Percentiles rank a stretch among this genome's conserved stretches.
phyloP scores from a whole-genome alignment of 1,284 basidiomycete species.

The Ceratobasidium sp. region DNA sequence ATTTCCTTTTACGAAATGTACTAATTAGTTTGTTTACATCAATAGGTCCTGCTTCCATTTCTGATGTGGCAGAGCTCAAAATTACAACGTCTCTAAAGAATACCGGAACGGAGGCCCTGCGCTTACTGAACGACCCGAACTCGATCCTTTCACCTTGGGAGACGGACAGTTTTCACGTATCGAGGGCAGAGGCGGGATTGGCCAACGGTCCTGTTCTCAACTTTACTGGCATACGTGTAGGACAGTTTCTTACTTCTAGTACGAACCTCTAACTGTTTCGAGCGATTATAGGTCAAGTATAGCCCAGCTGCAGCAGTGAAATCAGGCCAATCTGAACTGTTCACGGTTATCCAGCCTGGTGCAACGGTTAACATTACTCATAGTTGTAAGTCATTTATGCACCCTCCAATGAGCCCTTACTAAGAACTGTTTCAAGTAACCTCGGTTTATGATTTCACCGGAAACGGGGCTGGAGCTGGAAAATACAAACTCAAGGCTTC shows the following conservation, averaged over 20 bases:
- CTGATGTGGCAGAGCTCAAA: slow-evolving; percentile 61
- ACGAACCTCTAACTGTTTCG: too few species aligned
- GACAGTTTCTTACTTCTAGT: neutral
- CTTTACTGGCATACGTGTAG: slow-evolving; percentile 42
- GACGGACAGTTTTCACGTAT: slow-evolving; percentile 60
- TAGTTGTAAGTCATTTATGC: slow-evolving; percentile 7
- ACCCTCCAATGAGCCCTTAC: neutral
- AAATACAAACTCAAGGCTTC: slow-evolving; percentile 43
- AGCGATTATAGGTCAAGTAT: slow-evolving; percentile 30
- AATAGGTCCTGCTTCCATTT: slow-evolving; percentile 55
- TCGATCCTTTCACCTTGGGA: slow-evolving; percentile 60
- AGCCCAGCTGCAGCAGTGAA: slow-evolving; percentile 34
- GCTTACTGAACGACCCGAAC: slow-evolving; percentile 64
- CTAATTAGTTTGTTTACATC: neutral
- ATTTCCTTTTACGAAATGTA: neutral
- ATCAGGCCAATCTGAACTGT: slow-evolving; percentile 23
- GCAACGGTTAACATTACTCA: slow-evolving; percentile 39
- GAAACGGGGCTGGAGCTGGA: slow-evolving; percentile 37
- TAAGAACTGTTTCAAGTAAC: slow-evolving; percentile 8
- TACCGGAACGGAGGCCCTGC: slow-evolving; percentile 64
- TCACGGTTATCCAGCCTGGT: slow-evolving; percentile 37
- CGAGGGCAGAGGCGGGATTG: slow-evolving; percentile 28
- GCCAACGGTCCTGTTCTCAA: slow-evolving; percentile 31
- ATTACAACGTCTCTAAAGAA: slow-evolving; percentile 62
- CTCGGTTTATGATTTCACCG: slow-evolving; percentile 39